Percentiles rank a stretch among this genome's conserved stretches.
Evolutionary conservation across 305 asterid genomes (phyloP).

Genomic region (Ajuga reptans): DNA sequence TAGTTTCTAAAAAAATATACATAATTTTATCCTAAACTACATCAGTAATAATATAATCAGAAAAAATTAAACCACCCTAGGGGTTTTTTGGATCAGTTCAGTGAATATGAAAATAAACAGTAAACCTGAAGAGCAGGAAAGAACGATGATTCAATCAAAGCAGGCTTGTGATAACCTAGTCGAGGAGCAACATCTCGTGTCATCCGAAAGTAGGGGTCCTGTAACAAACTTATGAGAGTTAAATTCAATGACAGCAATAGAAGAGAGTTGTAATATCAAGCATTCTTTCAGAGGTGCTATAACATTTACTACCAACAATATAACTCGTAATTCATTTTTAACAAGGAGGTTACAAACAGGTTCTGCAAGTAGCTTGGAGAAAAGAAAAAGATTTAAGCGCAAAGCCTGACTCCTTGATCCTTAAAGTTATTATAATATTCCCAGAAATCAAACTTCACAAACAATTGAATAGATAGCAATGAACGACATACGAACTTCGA

Average conservation of each 20-base stretch:
- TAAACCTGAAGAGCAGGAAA: constrained; percentile 97
- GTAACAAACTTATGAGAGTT: constrained; percentile 25
- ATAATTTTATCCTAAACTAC: background rate
- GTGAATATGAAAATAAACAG: background rate
- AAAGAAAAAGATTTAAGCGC: background rate
- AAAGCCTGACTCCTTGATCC: background rate
- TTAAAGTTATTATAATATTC: background rate
- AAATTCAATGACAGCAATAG: background rate
- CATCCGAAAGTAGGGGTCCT: constrained; percentile 99
- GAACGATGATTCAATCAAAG: constrained; percentile 81
- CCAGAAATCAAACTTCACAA: background rate
- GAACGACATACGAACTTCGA: background rate
- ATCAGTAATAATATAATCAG: background rate
- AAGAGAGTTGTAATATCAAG: background rate
- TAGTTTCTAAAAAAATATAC: background rate
- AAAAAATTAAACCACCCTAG: background rate
- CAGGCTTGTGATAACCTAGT: constrained; percentile 80
- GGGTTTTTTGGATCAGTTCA: background rate
- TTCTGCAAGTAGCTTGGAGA: background rate
- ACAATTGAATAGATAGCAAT: background rate
- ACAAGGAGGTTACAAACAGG: background rate
- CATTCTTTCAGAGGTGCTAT: background rate
- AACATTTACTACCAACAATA: background rate
- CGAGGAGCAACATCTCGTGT: constrained; percentile 97
- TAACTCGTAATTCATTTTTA: background rate